These are phyloP conservation scores for Viridothelium virens DNA, from an alignment of 495 filamentous ascomycete genomes.

Conservation along the genomic window DNA sequence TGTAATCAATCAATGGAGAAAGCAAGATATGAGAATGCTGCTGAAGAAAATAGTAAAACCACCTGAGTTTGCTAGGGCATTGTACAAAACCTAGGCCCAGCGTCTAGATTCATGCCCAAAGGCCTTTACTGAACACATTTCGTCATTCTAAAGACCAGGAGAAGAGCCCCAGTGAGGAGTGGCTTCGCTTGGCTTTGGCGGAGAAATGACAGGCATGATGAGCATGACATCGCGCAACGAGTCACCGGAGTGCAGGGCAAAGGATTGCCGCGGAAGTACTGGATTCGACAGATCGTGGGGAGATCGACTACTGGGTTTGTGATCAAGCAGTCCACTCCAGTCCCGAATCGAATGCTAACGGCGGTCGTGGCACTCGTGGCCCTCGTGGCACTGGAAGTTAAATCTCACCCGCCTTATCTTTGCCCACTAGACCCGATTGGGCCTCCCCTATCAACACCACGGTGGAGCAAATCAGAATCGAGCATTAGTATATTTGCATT, in stretches of 20 bases:
- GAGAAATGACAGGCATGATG: neutral
- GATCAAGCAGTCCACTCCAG: too few species aligned
- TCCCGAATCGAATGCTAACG: too few species aligned
- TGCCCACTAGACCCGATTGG: neutral
- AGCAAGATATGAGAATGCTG: neutral
- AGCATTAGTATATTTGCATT: neutral
- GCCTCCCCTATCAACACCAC: neutral
- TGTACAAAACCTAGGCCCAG: neutral
- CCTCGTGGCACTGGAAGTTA: neutral
- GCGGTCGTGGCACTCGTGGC: too few species aligned
- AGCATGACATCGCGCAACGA: neutral
- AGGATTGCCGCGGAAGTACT: neutral
- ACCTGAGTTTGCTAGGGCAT: too few species aligned
- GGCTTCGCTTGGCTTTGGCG: neutral
- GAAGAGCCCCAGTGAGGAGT: too few species aligned
- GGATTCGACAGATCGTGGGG: neutral
- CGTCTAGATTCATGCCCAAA: neutral
- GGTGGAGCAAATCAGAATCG: conserved; percentile 1
- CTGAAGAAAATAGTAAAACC: too few species aligned
- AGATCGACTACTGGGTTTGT: neutral
- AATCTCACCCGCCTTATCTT: conserved; percentile 10
- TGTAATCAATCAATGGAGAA: neutral
- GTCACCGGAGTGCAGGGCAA: neutral
- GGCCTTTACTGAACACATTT: neutral
- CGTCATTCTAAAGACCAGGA: neutral